Percentiles rank a stretch among this genome's conserved stretches.
Conservation (phyloP, 1,284 basidiomycete genomes). For the Puccinia hordei region DNA sequence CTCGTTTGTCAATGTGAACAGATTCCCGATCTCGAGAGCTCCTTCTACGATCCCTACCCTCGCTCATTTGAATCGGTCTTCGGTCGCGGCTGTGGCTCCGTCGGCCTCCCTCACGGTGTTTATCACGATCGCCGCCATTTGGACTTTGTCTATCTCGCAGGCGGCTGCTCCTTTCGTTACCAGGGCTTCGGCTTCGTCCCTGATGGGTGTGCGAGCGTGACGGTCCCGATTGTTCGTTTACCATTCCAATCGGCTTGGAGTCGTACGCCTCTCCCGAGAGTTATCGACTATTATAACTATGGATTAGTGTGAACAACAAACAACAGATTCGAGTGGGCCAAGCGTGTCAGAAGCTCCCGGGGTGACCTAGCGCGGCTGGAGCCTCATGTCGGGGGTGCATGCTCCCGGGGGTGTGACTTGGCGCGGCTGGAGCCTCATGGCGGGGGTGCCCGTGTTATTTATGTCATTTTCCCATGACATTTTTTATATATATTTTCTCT, state of each 20-base stretch:
- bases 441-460: no score
- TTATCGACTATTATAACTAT: no score
- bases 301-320: no score
- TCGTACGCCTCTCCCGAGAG: not conserved
- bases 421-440: no score
- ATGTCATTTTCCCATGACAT: no score
- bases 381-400: no score
- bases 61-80: not conserved
- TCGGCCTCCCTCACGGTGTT: not conserved
- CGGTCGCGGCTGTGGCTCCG: slow-evolving; percentile 36
- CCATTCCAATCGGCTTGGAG: not conserved
- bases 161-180: not conserved
- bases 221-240: slow-evolving; percentile 11
- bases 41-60: not conserved
- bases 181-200: slow-evolving; percentile 24
- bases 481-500: no score
- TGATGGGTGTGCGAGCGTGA: slow-evolving; percentile 9
- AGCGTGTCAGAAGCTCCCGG: no score
- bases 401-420: no score
- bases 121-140: not conserved
- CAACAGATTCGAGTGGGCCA: no score
- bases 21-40: slow-evolving; percentile 23
- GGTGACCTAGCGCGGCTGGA: no score
- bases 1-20: not conserved
- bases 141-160: not conserved